phyloP scores from a whole-genome alignment of 1,139 yeast species.

The Nakaseomyces kungkrabaensis region DNA sequence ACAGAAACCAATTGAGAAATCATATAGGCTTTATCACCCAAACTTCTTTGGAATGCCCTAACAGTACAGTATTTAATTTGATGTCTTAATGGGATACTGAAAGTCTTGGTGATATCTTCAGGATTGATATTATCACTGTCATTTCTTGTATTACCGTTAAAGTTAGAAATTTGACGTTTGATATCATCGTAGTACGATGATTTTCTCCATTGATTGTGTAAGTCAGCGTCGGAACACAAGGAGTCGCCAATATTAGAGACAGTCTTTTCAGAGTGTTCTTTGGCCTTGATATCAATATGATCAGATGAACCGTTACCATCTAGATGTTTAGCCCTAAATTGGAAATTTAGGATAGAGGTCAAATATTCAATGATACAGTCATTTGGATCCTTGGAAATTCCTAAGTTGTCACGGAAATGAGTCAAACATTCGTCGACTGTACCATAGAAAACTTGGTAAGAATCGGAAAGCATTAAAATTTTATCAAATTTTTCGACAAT shows the following conservation, averaged over 20 bases:
- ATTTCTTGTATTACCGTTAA: slow-evolving; percentile 14
- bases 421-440: slow-evolving; percentile 34
- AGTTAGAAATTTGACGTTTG: slow-evolving; percentile 26
- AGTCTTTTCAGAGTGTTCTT: neutral
- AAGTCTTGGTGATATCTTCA: slow-evolving; percentile 32
- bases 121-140: slow-evolving; percentile 30
- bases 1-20: slow-evolving; percentile 37
- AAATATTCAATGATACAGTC: slow-evolving; percentile 46
- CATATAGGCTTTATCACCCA: slow-evolving; percentile 38
- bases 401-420: slow-evolving; percentile 37
- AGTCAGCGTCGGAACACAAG: slow-evolving; percentile 39
- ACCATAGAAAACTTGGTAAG: slow-evolving; percentile 40
- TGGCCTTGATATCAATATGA: neutral
- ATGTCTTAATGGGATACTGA: slow-evolving; percentile 30
- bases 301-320: slow-evolving; percentile 34
- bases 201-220: slow-evolving; percentile 52
- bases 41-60: slow-evolving; percentile 38
- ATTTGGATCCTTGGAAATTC: slow-evolving; percentile 40
- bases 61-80: slow-evolving; percentile 36
- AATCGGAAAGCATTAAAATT: slow-evolving; percentile 36
- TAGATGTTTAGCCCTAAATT: slow-evolving; percentile 20
- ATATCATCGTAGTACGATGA: slow-evolving; percentile 39
- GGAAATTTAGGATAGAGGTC: slow-evolving; percentile 43
- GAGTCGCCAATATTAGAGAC: neutral
- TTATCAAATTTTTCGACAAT: slow-evolving; percentile 40